Evolutionary conservation across 345 rosid species (phyloP).

Genomic region (Syzygium grande): DNA sequence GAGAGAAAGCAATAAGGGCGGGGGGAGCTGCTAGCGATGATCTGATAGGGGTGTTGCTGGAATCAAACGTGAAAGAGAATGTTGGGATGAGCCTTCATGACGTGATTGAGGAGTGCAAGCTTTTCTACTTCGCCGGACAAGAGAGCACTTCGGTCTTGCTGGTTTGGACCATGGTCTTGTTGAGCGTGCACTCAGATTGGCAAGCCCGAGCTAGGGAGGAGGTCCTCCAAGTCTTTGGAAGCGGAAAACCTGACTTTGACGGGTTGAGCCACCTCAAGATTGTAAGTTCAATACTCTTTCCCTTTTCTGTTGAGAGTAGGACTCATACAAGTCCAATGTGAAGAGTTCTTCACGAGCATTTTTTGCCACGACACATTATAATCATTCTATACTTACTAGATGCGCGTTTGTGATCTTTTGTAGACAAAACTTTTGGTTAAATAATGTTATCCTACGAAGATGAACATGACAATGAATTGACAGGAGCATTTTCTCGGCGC

Average conservation of each 20-base stretch:
- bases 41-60: conserved; percentile 35
- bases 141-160: conserved; percentile 50
- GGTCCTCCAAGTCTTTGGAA: conserved; percentile 36
- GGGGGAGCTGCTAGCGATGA: conserved; percentile 18
- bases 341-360: too few relatives aligned
- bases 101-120: conserved; percentile 54
- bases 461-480: too few relatives aligned
- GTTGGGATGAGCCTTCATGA: conserved; percentile 27
- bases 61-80: conserved; percentile 26
- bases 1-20: conserved; percentile 21
- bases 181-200: conserved; percentile 47
- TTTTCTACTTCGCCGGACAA: conserved; percentile 58
- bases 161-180: conserved; percentile 48
- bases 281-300: conserved; percentile 11
- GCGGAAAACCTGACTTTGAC: conserved; percentile 10
- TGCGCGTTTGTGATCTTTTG: too few relatives aligned
- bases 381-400: too few relatives aligned
- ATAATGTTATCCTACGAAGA: too few relatives aligned
- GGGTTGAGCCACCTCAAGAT: conserved; percentile 34
- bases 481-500: too few relatives aligned
- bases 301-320: too few relatives aligned
- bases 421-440: too few relatives aligned
- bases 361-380: too few relatives aligned
- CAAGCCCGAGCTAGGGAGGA: conserved; percentile 55
- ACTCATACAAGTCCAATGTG: too few relatives aligned